phyloP scores from a whole-genome alignment of 768 basidiomycete genomes.

The Boletus patriciae region DNA sequence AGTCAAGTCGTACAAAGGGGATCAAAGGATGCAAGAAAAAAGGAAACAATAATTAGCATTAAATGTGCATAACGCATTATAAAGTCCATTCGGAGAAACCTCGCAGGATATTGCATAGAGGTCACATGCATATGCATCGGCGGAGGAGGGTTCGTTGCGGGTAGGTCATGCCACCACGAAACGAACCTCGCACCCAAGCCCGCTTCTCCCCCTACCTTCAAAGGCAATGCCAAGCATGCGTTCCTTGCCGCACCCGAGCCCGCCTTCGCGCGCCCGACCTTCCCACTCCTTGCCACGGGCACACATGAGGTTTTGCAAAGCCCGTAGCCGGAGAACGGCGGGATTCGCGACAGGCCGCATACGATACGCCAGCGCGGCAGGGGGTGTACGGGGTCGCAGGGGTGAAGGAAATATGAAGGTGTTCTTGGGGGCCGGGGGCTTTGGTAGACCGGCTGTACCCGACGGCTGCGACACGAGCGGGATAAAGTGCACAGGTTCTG shows the following conservation, averaged over 20 bases:
- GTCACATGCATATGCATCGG: constrained; percentile 7
- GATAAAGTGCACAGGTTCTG: constrained; percentile 40
- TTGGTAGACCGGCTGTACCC: constrained; percentile 28
- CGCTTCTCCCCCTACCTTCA: constrained; percentile 59
- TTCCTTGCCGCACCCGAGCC: constrained; percentile 56
- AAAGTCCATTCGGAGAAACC: constrained; percentile 15
- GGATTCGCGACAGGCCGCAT: constrained; percentile 63
- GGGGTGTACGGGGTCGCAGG: constrained; percentile 40
- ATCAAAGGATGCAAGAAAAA: background rate
- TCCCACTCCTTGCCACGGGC: constrained; percentile 47
- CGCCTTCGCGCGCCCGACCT: constrained; percentile 48
- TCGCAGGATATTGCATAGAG: constrained; percentile 7
- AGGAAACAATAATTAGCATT: constrained; percentile 30
- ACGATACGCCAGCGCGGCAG: constrained; percentile 40
- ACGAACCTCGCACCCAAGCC: constrained; percentile 44
- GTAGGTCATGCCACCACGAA: constrained; percentile 30
- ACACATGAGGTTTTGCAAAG: constrained; percentile 57
- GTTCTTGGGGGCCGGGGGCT: constrained; percentile 33
- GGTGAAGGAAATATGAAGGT: constrained; percentile 42
- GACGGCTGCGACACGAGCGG: constrained; percentile 39
- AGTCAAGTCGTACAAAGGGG: constrained; percentile 8
- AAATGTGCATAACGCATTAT: constrained; percentile 36
- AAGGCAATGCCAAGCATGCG: constrained; percentile 58
- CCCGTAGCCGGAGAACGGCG: constrained; percentile 54
- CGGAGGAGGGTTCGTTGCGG: background rate